Conservation (phyloP, 441 rosid species). For the Pelargonium myrrhifolium region DNA sequence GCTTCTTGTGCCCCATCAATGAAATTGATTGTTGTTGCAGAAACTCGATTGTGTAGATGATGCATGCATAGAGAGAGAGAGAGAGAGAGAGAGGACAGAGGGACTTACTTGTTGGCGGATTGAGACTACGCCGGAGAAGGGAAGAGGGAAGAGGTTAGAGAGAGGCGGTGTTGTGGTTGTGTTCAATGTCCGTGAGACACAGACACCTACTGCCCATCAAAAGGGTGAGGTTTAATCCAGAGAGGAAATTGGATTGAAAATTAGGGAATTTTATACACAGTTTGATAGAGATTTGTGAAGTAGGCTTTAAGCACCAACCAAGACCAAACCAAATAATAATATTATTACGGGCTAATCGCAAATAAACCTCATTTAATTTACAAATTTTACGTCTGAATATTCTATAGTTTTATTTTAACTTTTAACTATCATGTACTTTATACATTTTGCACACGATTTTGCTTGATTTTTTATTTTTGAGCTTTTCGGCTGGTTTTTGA, state of each 20-base stretch:
- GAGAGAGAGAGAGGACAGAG: constrained; percentile 9
- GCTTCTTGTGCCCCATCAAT: constrained; percentile 78
- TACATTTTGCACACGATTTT: too few species aligned
- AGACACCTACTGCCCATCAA: constrained; percentile 23
- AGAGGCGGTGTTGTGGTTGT: constrained; percentile 18
- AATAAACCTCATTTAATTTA: too few species aligned
- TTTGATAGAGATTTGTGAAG: not conserved
- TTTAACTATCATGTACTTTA: too few species aligned
- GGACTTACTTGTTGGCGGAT: constrained; percentile 6
- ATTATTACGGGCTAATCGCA: too few species aligned
- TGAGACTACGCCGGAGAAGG: not conserved
- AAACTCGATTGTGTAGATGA: constrained; percentile 22
- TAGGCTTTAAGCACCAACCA: too few species aligned
- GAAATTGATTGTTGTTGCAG: constrained; percentile 17
- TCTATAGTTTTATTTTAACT: too few species aligned
- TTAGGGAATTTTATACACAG: not conserved
- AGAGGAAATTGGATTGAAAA: not conserved
- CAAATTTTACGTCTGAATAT: too few species aligned
- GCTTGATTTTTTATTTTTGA: too few species aligned
- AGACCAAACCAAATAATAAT: not conserved
- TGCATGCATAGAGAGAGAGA: not conserved
- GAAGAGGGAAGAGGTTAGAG: constrained; percentile 25
- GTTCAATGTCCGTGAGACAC: constrained; percentile 19
- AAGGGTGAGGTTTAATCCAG: constrained; percentile 15
- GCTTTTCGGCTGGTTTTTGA: too few species aligned